A percentile compares a stretch with the other conserved stretches of the same genome.
phyloP scores from a whole-genome alignment of 2,329 filamentous ascomycete genomes.

The Monilinia polystroma region DNA sequence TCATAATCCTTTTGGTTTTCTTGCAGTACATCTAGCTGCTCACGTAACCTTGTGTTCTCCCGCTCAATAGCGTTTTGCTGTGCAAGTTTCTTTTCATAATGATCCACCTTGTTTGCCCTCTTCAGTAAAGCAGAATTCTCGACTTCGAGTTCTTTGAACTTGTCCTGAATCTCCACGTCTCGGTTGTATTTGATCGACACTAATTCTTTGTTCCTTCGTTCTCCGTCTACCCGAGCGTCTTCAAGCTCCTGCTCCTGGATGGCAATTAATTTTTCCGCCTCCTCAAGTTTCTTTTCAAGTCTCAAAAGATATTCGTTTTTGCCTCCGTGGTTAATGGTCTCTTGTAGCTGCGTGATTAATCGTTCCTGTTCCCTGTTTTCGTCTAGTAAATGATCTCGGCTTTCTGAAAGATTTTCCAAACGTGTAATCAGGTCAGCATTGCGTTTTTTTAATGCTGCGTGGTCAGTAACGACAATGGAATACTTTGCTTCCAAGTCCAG shows the following conservation, averaged over 20 bases:
- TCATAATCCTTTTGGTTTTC: conserved; percentile 46
- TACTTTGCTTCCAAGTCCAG: conserved; percentile 52
- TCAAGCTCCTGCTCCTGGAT: conserved; percentile 67
- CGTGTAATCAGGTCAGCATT: conserved; percentile 59
- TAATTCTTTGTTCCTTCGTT: conserved; percentile 51
- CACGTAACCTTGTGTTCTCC: conserved; percentile 55
- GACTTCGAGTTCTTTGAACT: conserved; percentile 58
- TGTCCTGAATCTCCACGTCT: conserved; percentile 50
- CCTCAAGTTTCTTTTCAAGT: conserved; percentile 57
- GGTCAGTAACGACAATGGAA: conserved; percentile 45
- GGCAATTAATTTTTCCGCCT: conserved; percentile 71
- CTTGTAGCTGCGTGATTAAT: conserved; percentile 36
- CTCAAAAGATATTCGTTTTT: conserved; percentile 53
- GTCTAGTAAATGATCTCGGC: conserved; percentile 57
- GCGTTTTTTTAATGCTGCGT: conserved; percentile 55
- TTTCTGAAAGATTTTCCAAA: conserved; percentile 59
- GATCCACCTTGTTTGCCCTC: conserved; percentile 62
- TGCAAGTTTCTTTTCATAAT: conserved; percentile 63
- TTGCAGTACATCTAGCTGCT: conserved; percentile 54
- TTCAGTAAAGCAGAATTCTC: conserved; percentile 58
- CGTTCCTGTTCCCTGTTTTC: conserved; percentile 58
- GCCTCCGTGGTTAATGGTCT: conserved; percentile 49
- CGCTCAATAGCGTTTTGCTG: conserved; percentile 54
- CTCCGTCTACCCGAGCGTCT: conserved; percentile 46
- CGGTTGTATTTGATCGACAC: conserved; percentile 46